Conservation (phyloP, 2,329 filamentous ascomycete genomes). For the Hymenoscyphus salicellus region DNA sequence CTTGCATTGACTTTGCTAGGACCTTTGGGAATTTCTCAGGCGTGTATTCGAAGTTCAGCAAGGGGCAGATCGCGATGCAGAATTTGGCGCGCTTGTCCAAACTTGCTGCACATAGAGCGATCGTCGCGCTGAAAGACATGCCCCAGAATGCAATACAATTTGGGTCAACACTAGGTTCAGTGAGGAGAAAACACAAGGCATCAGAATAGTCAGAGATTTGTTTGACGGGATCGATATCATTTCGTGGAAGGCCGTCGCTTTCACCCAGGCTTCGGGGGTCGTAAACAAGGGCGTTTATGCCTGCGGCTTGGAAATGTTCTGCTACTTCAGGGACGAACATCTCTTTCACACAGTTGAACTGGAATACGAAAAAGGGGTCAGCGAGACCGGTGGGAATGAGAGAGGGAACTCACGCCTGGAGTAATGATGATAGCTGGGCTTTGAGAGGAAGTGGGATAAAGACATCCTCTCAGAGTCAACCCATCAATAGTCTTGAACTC, state of each 20-base stretch:
- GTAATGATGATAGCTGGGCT: constrained; percentile 29
- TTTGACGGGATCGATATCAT: constrained; percentile 34
- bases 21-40: constrained; percentile 18
- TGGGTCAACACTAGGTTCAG: constrained; percentile 28
- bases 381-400: not conserved
- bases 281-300: constrained; percentile 39
- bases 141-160: constrained; percentile 40
- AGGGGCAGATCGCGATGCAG: constrained; percentile 33
- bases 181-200: constrained; percentile 37
- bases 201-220: constrained; percentile 39
- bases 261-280: constrained; percentile 37
- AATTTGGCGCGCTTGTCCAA: constrained; percentile 40
- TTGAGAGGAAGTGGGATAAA: constrained; percentile 35
- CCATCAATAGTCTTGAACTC: constrained; percentile 44
- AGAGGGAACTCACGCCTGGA: constrained; percentile 22
- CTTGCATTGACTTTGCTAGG: constrained; percentile 36
- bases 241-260: constrained; percentile 35
- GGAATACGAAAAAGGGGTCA: not conserved
- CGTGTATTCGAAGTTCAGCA: constrained; percentile 9
- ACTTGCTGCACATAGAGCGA: constrained; percentile 40
- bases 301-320: constrained; percentile 24
- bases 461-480: constrained; percentile 38
- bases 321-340: constrained; percentile 16
- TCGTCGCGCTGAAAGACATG: constrained; percentile 37
- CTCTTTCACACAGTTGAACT: constrained; percentile 26